Evolutionary conservation across 257 asterid genomes (phyloP), one percentile per base, ranked within the genome.

Genomic region (Misopates orontium): DNA sequence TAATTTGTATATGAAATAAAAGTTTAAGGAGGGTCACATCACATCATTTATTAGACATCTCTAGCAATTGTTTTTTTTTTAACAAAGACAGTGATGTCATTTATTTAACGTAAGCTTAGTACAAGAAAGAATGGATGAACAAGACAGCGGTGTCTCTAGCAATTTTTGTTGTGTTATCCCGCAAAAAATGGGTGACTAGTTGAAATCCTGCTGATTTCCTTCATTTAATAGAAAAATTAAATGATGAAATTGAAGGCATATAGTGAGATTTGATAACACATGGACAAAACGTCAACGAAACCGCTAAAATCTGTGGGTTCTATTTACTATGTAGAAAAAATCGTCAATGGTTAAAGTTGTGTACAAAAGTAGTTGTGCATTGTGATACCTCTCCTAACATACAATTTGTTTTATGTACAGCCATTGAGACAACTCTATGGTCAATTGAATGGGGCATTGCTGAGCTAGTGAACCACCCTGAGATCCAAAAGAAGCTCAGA

Each of bases 401-500:
- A 14, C 50, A n/a, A 12, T 20, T 40, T n/a, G n/a, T n/a, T 32
- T 39, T 17, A 32, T 59, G 31, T 8, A 13, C 82, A 87, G 95
- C 95, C 24, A 85, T 85, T 4, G 95, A 85, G 59, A 87, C 92
- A 7, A 85, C 95, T 15, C 71, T 87, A 0, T 87, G 95, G 95
- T 82, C 95, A 16, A 55, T 87, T 0, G 95, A 87, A 39, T 87
- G 95, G 91, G 95, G 89, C 10, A 74, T 85, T 10, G 95, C 95
- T 0, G 95, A 87, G 54, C 60, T 87, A 24, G 87, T 83, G 10
- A 87, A 87, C 84, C 75, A 85, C 72, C 95, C 93, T 0, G 69
- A 78, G 25, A 57, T 78, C 71, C 93, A 85, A 76, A 75, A 78
- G 48, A 87, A 80, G 67, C 84, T 87, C 5, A 84, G 88, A 0